A percentile compares a stretch with the other conserved stretches of the same genome.
phyloP scores from a whole-genome alignment of 106 monocot species.

The Agapanthus africanus region DNA sequence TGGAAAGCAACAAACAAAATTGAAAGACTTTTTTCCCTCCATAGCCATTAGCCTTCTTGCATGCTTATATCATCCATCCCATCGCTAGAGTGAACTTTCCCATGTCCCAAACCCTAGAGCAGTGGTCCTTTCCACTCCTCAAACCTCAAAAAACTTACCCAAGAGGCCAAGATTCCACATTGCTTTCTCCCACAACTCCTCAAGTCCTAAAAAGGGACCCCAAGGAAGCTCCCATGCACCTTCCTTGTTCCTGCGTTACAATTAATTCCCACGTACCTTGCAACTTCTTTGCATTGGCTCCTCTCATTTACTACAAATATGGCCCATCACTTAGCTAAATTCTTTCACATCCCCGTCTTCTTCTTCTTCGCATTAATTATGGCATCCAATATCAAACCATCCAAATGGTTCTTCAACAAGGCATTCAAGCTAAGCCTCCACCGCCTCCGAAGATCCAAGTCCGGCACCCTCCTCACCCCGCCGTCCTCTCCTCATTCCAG shows the following conservation, averaged over 20 bases:
- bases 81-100: too few species aligned
- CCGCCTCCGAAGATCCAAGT: slow-evolving; percentile 13
- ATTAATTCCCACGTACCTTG: not conserved
- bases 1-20: too few species aligned
- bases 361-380: too few species aligned
- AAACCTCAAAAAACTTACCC: not conserved
- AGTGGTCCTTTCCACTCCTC: not conserved
- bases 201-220: not conserved
- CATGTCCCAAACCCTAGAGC: too few species aligned
- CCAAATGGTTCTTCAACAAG: slow-evolving; percentile 22
- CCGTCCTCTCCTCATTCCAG: too few species aligned
- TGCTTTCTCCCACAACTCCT: not conserved
- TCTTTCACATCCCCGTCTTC: too few species aligned
- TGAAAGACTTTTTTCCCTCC: too few species aligned
- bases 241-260: too few species aligned
- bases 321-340: too few species aligned
- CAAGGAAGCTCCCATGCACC: slow-evolving; percentile 16
- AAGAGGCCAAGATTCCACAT: slow-evolving; percentile 3
- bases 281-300: slow-evolving; percentile 13
- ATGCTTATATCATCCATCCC: too few species aligned
- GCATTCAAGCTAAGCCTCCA: slow-evolving; percentile 6
- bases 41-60: too few species aligned
- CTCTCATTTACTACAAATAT: too few species aligned
- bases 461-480: not conserved
- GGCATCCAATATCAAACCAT: not conserved